These are phyloP conservation scores for Aspergillus ellipticus DNA, from an alignment of 495 filamentous ascomycete genomes.

Conservation along the genomic window DNA sequence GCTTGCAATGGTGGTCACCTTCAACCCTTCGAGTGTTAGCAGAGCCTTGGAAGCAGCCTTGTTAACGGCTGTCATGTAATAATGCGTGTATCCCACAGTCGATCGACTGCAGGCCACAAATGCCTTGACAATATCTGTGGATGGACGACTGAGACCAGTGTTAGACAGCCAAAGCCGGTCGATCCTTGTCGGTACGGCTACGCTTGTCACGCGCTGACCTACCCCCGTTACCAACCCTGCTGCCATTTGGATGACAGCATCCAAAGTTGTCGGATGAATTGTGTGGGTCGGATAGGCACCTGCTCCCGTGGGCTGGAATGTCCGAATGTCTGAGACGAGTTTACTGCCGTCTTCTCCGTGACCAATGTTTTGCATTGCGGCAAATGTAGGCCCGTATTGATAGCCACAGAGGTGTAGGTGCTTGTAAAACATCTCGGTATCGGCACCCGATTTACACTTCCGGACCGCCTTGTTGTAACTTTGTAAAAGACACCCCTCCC, in stretches of 20 bases:
- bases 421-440: neutral
- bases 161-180: slow-evolving; percentile 7
- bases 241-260: slow-evolving; percentile 24
- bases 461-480: neutral
- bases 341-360: neutral
- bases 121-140: slow-evolving; percentile 1
- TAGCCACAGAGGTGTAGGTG: neutral
- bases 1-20: slow-evolving; percentile 1
- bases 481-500: neutral
- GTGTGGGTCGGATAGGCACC: slow-evolving; percentile 3
- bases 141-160: neutral
- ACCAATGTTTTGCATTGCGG: neutral
- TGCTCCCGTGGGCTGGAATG: neutral
- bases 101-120: neutral
- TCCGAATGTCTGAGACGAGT: neutral
- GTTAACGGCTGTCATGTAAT: neutral
- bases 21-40: neutral
- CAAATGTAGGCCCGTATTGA: slow-evolving; percentile 2
- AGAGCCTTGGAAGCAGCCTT: neutral
- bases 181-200: slow-evolving; percentile 7
- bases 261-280: slow-evolving; percentile 29
- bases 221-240: neutral
- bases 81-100: neutral
- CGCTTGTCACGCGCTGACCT: neutral
- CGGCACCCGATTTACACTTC: neutral